Evolutionary conservation across 2,329 filamentous ascomycete genomes (phyloP).

Genomic region (Phaeosphaeria sp.): DNA sequence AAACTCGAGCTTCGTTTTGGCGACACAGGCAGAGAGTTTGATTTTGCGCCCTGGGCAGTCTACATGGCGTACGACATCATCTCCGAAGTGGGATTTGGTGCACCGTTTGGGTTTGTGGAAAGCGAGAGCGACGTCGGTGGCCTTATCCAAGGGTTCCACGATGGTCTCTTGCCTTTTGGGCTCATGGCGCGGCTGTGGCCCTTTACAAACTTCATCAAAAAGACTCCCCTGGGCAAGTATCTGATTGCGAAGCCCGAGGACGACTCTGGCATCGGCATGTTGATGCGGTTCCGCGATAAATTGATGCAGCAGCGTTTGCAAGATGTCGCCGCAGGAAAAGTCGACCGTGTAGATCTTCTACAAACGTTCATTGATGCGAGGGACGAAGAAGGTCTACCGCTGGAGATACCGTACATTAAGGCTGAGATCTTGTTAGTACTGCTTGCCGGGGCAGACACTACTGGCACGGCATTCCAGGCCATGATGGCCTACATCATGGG

Average conservation of each 20-base stretch:
- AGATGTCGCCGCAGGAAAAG: conserved; percentile 56
- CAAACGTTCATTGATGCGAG: conserved; percentile 56
- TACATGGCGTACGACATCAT: conserved; percentile 63
- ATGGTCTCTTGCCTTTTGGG: conserved; percentile 59
- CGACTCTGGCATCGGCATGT: conserved; percentile 60
- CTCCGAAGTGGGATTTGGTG: conserved; percentile 62
- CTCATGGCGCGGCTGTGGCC: conserved; percentile 61
- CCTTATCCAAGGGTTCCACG: conserved; percentile 62
- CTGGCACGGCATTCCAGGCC: conserved; percentile 58
- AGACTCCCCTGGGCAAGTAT: conserved; percentile 59
- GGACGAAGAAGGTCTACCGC: conserved; percentile 50
- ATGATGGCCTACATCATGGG: conserved; percentile 54
- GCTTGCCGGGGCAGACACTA: conserved; percentile 61
- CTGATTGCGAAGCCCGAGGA: conserved; percentile 62
- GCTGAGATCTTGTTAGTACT: conserved; percentile 61
- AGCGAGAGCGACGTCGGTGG: conserved; percentile 60
- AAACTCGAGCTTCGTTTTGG: conserved; percentile 58
- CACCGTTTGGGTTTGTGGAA: conserved; percentile 63
- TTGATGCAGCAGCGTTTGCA: conserved; percentile 58
- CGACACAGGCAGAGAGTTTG: conserved; percentile 52
- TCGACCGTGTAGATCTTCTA: conserved; percentile 59
- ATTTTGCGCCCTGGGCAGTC: conserved; percentile 63
- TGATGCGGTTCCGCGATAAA: conserved; percentile 65
- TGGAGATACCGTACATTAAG: conserved; percentile 60
- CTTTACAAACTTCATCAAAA: conserved; percentile 63